A percentile compares a stretch with the other conserved stretches of the same genome.
Conservation (phyloP, 2,329 filamentous ascomycete species). For the Nannizziopsis barbatae region DNA sequence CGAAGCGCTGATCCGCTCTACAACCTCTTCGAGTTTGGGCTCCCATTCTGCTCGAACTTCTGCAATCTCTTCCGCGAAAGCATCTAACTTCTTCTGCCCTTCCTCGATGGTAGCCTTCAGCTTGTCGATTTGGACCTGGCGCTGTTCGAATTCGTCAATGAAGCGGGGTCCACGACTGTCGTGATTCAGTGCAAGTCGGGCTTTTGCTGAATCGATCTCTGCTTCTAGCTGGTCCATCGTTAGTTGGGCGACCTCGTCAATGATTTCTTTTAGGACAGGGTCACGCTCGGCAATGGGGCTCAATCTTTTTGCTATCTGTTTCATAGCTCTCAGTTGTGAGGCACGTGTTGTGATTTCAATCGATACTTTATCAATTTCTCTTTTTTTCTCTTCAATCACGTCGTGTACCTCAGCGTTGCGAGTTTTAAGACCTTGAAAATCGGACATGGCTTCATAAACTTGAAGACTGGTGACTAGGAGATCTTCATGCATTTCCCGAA, state of each 20-base stretch:
- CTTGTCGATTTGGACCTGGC: constrained; percentile 57
- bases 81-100: constrained; percentile 45
- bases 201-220: constrained; percentile 62
- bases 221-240: constrained; percentile 54
- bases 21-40: constrained; percentile 64
- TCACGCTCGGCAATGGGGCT: not conserved
- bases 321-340: not conserved
- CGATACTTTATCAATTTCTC: constrained; percentile 26
- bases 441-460: constrained; percentile 70
- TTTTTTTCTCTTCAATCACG: constrained; percentile 26
- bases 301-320: constrained; percentile 16
- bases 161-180: constrained; percentile 60
- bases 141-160: constrained; percentile 65
- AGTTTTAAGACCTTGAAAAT: constrained; percentile 56
- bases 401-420: constrained; percentile 52
- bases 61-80: constrained; percentile 48
- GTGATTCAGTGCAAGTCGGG: constrained; percentile 68
- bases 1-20: constrained; percentile 72
- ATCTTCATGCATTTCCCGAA: constrained; percentile 52
- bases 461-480: constrained; percentile 60
- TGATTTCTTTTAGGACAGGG: not conserved
- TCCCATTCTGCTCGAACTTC: constrained; percentile 67
- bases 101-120: constrained; percentile 50
- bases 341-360: not conserved
- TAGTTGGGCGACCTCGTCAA: constrained; percentile 30